phyloP scores from a whole-genome alignment of 345 rosid genomes.

The Populus nigra region DNA sequence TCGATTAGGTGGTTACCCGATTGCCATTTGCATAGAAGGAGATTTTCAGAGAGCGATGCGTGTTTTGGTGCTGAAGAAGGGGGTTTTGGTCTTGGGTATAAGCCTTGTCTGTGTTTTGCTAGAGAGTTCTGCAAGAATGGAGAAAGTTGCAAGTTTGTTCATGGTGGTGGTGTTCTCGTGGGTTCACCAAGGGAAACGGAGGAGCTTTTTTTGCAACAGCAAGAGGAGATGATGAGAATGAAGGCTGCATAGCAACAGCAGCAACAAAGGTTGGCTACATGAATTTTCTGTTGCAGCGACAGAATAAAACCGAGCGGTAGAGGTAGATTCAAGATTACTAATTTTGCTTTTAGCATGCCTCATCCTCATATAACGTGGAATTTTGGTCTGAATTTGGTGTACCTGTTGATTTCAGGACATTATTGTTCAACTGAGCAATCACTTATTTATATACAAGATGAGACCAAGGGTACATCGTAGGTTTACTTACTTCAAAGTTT shows the following conservation, averaged over 20 bases:
- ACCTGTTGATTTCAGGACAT: not conserved
- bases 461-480: no score
- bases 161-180: slow-evolving; percentile 40
- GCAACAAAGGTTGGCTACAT: slow-evolving; percentile 54
- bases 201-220: slow-evolving; percentile 44
- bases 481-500: no score
- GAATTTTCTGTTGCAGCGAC: slow-evolving; percentile 50
- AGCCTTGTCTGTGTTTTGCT: slow-evolving; percentile 66
- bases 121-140: slow-evolving; percentile 82
- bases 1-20: slow-evolving; percentile 38
- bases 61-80: slow-evolving; percentile 54
- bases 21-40: slow-evolving; percentile 63
- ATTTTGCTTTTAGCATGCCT: slow-evolving; percentile 3
- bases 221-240: slow-evolving; percentile 61
- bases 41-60: slow-evolving; percentile 78
- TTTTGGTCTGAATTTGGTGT: not conserved
- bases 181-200: slow-evolving; percentile 69
- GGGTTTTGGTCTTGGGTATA: slow-evolving; percentile 39
- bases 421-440: not conserved
- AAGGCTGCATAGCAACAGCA: slow-evolving; percentile 40
- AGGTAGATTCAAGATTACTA: slow-evolving; percentile 47
- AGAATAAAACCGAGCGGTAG: slow-evolving; percentile 42
- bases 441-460: not conserved
- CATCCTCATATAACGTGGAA: not conserved
- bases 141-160: slow-evolving; percentile 55